Evolutionary conservation across 257 asterid species (phyloP).

Genomic region (Prunella vulgaris): DNA sequence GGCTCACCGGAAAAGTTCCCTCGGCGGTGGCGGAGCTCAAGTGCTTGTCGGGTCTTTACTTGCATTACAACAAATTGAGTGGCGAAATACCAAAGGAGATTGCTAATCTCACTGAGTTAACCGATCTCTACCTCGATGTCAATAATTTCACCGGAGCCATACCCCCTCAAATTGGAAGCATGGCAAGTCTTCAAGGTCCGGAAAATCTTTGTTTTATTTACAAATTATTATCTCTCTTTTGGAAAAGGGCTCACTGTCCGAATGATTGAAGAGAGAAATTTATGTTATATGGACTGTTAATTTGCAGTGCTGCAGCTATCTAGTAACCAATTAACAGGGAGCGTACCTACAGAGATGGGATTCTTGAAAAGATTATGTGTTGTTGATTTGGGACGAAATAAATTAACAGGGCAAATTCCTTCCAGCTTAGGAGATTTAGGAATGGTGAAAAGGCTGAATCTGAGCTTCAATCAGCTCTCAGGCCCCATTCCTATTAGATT

Average conservation of each 20-base stretch:
- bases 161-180: conserved; percentile 65
- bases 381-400: conserved; percentile 51
- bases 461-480: conserved; percentile 65
- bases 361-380: conserved; percentile 44
- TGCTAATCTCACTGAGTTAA: conserved; percentile 69
- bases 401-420: conserved; percentile 60
- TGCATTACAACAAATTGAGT: conserved; percentile 75
- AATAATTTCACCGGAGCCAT: conserved; percentile 62
- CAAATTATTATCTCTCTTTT: neutral
- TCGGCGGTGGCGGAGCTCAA: conserved; percentile 79
- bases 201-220: neutral
- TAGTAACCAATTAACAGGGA: conserved; percentile 63
- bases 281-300: neutral
- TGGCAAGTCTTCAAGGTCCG: conserved; percentile 88
- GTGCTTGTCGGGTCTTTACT: conserved; percentile 75
- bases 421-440: conserved; percentile 44
- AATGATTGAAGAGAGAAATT: too few relatives aligned
- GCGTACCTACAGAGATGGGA: conserved; percentile 61
- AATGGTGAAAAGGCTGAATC: conserved; percentile 40
- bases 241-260: too few relatives aligned
- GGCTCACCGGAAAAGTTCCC: conserved; percentile 78
- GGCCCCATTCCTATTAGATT: conserved; percentile 60
- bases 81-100: conserved; percentile 86
- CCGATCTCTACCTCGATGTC: conserved; percentile 72
- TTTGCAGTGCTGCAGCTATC: conserved; percentile 74